phyloP scores from a whole-genome alignment of 768 basidiomycete genomes.

The Lanmaoa pseudosensibilis region DNA sequence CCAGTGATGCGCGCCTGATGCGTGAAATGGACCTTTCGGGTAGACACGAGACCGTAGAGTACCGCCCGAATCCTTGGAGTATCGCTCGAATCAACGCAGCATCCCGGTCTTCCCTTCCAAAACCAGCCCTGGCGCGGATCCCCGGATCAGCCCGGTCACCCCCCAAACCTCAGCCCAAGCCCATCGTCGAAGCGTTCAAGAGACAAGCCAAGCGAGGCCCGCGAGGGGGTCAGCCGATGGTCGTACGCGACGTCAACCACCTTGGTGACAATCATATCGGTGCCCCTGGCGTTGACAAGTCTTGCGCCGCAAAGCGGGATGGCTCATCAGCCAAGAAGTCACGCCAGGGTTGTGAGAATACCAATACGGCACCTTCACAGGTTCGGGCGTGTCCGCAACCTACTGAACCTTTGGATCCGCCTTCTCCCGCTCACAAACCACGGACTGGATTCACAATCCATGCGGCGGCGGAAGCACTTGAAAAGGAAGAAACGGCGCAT shows the following conservation, averaged over 20 bases:
- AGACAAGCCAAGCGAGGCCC: slow-evolving; percentile 34
- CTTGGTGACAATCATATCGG: background rate
- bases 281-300: background rate
- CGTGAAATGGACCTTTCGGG: slow-evolving; percentile 59
- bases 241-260: background rate
- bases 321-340: background rate
- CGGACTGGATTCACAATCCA: background rate
- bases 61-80: slow-evolving; percentile 77
- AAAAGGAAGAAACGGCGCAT: slow-evolving; percentile 13
- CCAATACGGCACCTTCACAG: background rate
- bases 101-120: slow-evolving; percentile 36
- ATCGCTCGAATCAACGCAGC: slow-evolving; percentile 81
- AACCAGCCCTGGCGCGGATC: background rate
- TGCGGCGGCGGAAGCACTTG: background rate
- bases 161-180: slow-evolving; percentile 26
- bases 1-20: slow-evolving; percentile 33
- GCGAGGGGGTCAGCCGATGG: background rate
- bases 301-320: background rate
- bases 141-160: background rate
- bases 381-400: background rate
- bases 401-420: background rate
- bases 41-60: slow-evolving; percentile 60
- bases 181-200: slow-evolving; percentile 49
- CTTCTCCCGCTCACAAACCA: background rate
- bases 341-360: background rate